phyloP scores from a whole-genome alignment of 345 rosid genomes.

The Durio zibethinus region DNA sequence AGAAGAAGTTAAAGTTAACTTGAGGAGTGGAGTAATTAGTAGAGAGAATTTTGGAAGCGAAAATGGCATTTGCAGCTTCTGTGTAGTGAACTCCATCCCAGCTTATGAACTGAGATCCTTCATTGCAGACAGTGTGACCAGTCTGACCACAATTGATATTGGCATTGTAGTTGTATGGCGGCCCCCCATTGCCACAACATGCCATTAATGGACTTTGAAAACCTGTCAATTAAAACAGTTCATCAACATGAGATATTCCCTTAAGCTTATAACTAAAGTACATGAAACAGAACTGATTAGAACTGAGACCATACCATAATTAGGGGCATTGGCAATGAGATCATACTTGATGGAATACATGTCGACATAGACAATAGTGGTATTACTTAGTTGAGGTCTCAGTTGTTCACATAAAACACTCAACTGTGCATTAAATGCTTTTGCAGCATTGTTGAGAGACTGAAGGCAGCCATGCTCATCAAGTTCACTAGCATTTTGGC shows the following conservation, averaged over 20 bases:
- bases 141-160: constrained; percentile 39
- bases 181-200: constrained; percentile 57
- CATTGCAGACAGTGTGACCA: constrained; percentile 40
- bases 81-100: constrained; percentile 83
- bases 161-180: constrained; percentile 45
- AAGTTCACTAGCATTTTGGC: constrained; percentile 31
- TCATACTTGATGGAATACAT: constrained; percentile 52
- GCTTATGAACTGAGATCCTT: constrained; percentile 35
- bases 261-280: background rate
- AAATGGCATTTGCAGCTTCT: constrained; percentile 56
- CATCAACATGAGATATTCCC: background rate
- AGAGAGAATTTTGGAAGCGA: constrained; percentile 41
- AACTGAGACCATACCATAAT: constrained; percentile 34
- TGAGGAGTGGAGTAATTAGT: constrained; percentile 48
- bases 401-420: constrained; percentile 37
- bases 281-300: background rate
- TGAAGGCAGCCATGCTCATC: constrained; percentile 59
- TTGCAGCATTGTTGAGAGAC: constrained; percentile 51
- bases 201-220: constrained; percentile 51
- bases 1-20: constrained; percentile 41
- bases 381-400: constrained; percentile 35
- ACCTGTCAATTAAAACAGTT: constrained; percentile 26
- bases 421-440: constrained; percentile 44
- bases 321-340: constrained; percentile 37
- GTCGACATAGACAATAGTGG: constrained; percentile 53